phyloP scores from a whole-genome alignment of 2,329 filamentous ascomycete genomes.

The Cladorrhinum sp. region DNA sequence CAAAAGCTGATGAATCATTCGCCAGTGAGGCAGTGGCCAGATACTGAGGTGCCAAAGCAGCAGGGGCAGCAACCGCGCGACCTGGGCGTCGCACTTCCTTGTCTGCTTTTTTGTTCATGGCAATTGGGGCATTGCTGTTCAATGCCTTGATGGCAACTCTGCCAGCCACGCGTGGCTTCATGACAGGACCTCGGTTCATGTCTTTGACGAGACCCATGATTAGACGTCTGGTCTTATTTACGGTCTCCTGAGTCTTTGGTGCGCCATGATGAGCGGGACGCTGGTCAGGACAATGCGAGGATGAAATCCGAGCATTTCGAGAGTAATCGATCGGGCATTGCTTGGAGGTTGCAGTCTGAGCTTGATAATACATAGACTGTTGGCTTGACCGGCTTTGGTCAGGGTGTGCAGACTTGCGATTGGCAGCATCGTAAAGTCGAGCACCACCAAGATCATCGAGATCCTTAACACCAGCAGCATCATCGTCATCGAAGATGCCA shows the following conservation, averaged over 20 bases:
- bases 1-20: neutral
- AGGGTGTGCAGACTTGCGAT: neutral
- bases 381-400: neutral
- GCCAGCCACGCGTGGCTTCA: neutral
- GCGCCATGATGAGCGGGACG: neutral
- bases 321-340: neutral
- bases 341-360: neutral
- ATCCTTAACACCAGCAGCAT: slow-evolving; percentile 29
- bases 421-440: slow-evolving; percentile 24
- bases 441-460: slow-evolving; percentile 30
- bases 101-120: neutral
- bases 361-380: too few species aligned
- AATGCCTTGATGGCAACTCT: neutral
- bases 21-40: neutral
- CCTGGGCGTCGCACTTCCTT: neutral
- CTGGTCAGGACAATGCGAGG: neutral
- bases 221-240: neutral
- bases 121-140: neutral
- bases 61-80: neutral
- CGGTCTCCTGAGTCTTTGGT: neutral
- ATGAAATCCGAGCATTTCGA: neutral
- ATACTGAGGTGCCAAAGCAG: neutral
- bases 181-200: neutral
- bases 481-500: slow-evolving; percentile 32
- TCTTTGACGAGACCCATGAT: neutral